These are phyloP conservation scores for Citrus maxima DNA, from an alignment of 345 rosid species.

Conservation along the genomic window DNA sequence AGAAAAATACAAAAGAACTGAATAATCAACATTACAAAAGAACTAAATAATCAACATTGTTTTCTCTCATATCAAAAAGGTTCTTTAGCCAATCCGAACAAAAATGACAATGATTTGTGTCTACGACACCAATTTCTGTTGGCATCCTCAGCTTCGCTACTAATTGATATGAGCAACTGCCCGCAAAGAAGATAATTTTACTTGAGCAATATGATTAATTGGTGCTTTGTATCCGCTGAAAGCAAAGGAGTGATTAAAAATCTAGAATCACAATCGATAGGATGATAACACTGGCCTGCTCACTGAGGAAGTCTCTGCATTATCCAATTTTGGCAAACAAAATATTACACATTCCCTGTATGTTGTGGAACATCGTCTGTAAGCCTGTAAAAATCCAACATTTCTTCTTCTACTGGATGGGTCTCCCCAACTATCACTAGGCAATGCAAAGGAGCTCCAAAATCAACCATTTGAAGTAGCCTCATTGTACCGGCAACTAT, in stretches of 20 bases:
- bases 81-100: not conserved
- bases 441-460: constrained; percentile 82
- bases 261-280: not conserved
- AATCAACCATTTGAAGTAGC: constrained; percentile 59
- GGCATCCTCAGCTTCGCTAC: not conserved
- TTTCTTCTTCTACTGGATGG: constrained; percentile 88
- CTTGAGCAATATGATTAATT: not conserved
- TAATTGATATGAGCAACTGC: not conserved
- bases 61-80: not conserved
- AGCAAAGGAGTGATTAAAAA: not conserved
- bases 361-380: not conserved
- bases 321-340: not conserved
- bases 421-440: constrained; percentile 75
- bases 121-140: not conserved
- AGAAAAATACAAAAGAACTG: not conserved
- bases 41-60: not conserved
- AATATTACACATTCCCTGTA: not conserved
- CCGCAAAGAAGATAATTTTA: not conserved
- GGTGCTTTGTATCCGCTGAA: not conserved
- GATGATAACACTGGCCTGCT: not conserved
- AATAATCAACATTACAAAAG: not conserved
- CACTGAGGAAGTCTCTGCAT: not conserved
- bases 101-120: not conserved
- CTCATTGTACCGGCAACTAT: constrained; percentile 80
- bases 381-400: constrained; percentile 68